These are phyloP conservation scores for Agapanthus africanus DNA, from an alignment of 106 monocot species.

Conservation along the genomic window DNA sequence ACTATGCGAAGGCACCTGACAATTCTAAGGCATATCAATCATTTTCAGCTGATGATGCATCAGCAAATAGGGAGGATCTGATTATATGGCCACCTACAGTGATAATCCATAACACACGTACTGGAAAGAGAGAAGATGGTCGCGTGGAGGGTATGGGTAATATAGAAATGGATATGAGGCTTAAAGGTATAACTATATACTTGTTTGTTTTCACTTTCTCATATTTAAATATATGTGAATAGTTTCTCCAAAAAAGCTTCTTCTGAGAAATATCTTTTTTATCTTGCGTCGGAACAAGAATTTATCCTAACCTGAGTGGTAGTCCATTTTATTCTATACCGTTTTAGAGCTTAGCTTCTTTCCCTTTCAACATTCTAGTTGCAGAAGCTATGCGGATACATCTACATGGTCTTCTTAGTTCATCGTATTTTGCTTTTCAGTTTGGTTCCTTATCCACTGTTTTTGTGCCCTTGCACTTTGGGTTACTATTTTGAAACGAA, in stretches of 20 bases:
- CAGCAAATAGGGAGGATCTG: conserved; percentile 78
- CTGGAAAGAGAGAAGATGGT: conserved; percentile 74
- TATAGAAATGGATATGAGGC: conserved; percentile 86
- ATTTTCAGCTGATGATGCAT: conserved; percentile 52
- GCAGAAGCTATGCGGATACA: not conserved
- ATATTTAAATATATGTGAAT: not conserved
- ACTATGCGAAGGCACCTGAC: conserved; percentile 65
- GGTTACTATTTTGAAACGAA: not conserved
- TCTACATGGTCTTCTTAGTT: not conserved
- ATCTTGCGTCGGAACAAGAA: not conserved
- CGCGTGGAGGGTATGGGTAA: conserved; percentile 87
- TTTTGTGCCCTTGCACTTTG: not conserved
- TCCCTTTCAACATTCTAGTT: not conserved
- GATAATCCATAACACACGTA: conserved; percentile 75
- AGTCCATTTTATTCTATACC: not conserved
- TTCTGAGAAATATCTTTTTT: not conserved
- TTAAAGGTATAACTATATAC: conserved; percentile 62
- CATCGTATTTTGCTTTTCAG: not conserved
- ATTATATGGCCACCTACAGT: conserved; percentile 89
- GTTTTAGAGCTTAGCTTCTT: not conserved
- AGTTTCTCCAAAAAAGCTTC: not conserved
- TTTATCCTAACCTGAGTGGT: not conserved
- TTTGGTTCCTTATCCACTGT: not conserved
- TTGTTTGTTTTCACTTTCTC: not conserved
- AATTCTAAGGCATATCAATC: conserved; percentile 73